Evolutionary conservation across 345 rosid genomes (phyloP), one percentile per base, ranked within the genome.

Genomic region (Hirschfeldia incana): DNA sequence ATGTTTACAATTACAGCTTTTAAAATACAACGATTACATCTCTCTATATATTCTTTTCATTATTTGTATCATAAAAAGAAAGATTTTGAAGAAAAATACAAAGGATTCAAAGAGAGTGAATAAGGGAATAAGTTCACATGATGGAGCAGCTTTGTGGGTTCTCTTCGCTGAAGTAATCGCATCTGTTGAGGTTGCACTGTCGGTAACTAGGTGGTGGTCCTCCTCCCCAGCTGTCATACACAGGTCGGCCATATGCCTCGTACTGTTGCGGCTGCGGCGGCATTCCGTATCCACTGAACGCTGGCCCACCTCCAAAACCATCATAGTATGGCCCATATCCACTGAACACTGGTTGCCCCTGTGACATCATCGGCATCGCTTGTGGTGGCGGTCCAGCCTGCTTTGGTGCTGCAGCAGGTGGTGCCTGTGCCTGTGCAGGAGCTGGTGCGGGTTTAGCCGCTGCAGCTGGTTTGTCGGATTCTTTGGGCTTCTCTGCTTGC

Each of bases 191-290:
- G 49, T 62, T 74, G 72, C 73, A 62, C 4, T 59, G 69, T n/a
- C 70, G 37, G 74, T 15, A 34, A 44, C 62, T 27, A 29, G 82
- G 79, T 62, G 83, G 83, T 51, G 85, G 83, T 1, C 89, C 87
- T 15, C 86, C 77, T 0, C 90, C 89, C 86, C 88, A 86, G 69
- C 91, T 83, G 2, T 89, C 88, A 28, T 83, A 91, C 37, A 89
- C 91, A 0, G 86, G 90, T 76, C 92, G 62, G 8, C 89, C 91
- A 49, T 78, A 85, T 7, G 78, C 77, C 7, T 79, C 82, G 55
- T 72, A 81, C 4, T 42, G 78, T 36, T 34, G 76, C 71, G 72
- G 68, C 15, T 0, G 51, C 69, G 36, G 42, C 70, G 74, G 84
- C 80, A 73, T 68, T 36, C 84, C 84, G 12, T 77, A 82, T 13